Conservation (phyloP, 2,329 filamentous ascomycete genomes). For the Fusarium redolens region DNA sequence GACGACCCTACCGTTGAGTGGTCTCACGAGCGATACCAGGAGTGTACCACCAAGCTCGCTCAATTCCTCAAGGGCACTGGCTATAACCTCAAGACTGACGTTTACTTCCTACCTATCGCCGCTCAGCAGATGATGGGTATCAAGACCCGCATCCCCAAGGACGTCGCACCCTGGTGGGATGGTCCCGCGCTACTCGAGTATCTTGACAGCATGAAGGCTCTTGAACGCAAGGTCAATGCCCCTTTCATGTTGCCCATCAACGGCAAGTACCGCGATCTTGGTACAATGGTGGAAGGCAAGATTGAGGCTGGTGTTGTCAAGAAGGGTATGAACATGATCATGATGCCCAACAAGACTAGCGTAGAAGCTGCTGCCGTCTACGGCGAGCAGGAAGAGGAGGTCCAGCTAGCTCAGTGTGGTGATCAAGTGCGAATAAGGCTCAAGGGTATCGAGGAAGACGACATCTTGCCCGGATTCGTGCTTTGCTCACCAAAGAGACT, state of each 20-base stretch:
- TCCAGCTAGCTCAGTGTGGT: constrained; percentile 83
- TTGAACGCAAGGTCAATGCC: constrained; percentile 95
- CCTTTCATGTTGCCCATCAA: constrained; percentile 99
- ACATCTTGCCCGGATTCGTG: constrained; percentile 94
- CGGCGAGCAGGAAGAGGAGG: constrained; percentile 95
- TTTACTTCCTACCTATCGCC: constrained; percentile 96
- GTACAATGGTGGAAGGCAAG: constrained; percentile 97
- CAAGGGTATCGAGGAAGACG: constrained; percentile 96
- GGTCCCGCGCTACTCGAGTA: constrained; percentile 94
- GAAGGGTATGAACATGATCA: constrained; percentile 85
- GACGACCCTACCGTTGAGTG: constrained; percentile 96
- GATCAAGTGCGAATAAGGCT: constrained; percentile 94
- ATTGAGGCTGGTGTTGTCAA: constrained; percentile 94
- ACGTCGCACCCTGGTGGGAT: constrained; percentile 83
- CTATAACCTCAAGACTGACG: constrained; percentile 93
- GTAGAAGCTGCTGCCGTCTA: constrained; percentile 88
- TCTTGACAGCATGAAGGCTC: constrained; percentile 90
- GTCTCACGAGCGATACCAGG: constrained; percentile 91
- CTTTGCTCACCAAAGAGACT: constrained; percentile 94
- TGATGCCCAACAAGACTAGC: constrained; percentile 94
- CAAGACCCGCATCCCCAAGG: constrained; percentile 85
- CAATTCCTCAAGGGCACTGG: constrained; percentile 92
- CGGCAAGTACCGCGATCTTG: constrained; percentile 96
- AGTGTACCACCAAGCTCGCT: constrained; percentile 89
- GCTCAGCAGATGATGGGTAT: constrained; percentile 88